Evolutionary conservation across 768 basidiomycete species (phyloP), one percentile per base, ranked within the genome.

Genomic region (Boletus bicolor): DNA sequence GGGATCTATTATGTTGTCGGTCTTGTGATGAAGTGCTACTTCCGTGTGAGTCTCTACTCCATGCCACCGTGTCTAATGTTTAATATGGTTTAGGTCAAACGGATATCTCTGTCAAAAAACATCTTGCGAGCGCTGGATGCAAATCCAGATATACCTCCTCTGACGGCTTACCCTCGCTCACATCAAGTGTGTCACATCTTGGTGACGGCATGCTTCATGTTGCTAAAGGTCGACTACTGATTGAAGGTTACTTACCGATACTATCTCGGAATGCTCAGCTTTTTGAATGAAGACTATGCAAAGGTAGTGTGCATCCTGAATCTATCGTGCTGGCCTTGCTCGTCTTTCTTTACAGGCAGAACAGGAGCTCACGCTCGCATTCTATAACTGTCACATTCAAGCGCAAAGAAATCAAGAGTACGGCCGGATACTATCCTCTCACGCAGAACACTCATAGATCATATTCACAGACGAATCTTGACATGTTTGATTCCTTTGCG

Each of bases 181-280:
- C 93, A 96, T 72, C 93, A 94, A 75, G 91, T 91, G 68, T 57
- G 72, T 59, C 39, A 43, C 55, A 53, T 56, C 50, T 61, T 53
- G 55, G 48, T 56, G 59, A 56, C 19, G 11, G 17, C 44, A 32
- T 37, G 11, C 14, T 30, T 35, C 44, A 28, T 51, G 28, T 59
- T 54, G 42, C 57, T 55, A 51, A 52, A 61, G 42, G 34, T 47
- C 37, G 24, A 64, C 68, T 45, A 66, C 42, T 46, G 54, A 56
- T 60, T 56, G 56, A 75, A 93, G 89, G 93, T 97, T 49, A 95
- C 95, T 24, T 97, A 90, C 73, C 80, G 86, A 57, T 99, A 96
- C 77, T 98, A 98, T 68, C 73, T 97, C 46, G 97, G 96, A 59
- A 91, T 98, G 85, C 79, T 98, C 57, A 87, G 85, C 66, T 98